Base-by-base conservation (phyloP, 2,329 filamentous ascomycete genomes). In the Endoconidiophora polonica region DNA sequence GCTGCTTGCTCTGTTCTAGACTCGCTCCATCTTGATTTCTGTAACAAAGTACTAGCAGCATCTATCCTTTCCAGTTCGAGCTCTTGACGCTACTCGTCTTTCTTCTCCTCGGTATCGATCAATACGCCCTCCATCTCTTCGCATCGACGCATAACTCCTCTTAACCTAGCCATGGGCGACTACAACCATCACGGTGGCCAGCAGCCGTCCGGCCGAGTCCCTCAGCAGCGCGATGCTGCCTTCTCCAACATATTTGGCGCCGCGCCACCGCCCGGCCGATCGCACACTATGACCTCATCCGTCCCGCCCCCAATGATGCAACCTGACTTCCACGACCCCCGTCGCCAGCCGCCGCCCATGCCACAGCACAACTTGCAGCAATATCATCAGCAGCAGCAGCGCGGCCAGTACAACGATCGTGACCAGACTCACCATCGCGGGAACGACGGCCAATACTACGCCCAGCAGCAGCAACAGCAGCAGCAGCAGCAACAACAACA, bases 161-260 rank as follows among this genome's bases (percentile, higher is more conserved):
- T 24, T 33, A 24, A 20, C 38, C 44, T 18, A 29, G 65, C 55
- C 59, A 79, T 79, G 74, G 71, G 73, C 59, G 74, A 78, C 59
- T 77, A 77, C 58, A 72, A 70, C 55, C 70, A 71, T 58, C 69
- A 71, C 57, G 68, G 74, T 61, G 64, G 65, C 55, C 65, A 65
- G 37, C 66, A 64, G 56, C 59, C 58, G 16, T 64, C 66, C 51
- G 67, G 71, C 57, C 72, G 75, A 71, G 70, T 71, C 52, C 61
- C 65, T 22, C 61, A 68, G 49, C 85, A 91, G 67, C 83, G 91
- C 68, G 88, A 98, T 76, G 86, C 86, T 58, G 91, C 90, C 57
- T 98, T 93, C 66, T 86, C 84, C 57, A 90, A 90, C 67, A 96
- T 96, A 62, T 98, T 96, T 63, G 91, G 90, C 58, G 80, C 79